These are phyloP conservation scores for Globisporangium solare DNA, from an alignment of 352 stramenopile species.

Conservation along the genomic window DNA sequence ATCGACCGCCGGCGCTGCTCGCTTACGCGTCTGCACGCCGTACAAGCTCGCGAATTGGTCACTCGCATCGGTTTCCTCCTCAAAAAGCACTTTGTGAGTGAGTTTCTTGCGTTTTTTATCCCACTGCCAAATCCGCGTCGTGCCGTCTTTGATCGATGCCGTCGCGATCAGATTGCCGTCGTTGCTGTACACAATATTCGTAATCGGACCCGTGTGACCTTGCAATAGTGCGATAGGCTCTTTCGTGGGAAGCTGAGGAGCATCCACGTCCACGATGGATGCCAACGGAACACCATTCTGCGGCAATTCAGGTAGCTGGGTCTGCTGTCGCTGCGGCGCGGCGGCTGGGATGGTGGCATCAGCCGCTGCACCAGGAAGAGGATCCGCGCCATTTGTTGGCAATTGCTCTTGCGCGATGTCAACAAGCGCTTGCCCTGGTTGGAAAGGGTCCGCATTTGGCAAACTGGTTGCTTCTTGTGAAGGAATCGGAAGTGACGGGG, in stretches of 20 bases:
- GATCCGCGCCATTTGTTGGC: background rate
- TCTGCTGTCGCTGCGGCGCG: constrained; percentile 18
- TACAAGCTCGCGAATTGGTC: constrained; percentile 43
- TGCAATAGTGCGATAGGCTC: constrained; percentile 65
- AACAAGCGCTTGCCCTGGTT: no score
- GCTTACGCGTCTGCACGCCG: constrained; percentile 37
- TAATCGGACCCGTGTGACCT: constrained; percentile 91
- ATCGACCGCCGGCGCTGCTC: constrained; percentile 43
- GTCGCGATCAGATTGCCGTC: constrained; percentile 90
- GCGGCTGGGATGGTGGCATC: background rate
- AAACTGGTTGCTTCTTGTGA: no score
- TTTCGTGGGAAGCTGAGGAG: constrained; percentile 34
- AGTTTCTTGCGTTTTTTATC: constrained; percentile 59
- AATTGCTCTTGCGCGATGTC: no score
- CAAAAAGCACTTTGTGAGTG: constrained; percentile 40
- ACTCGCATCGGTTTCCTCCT: constrained; percentile 36
- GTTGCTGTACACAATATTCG: constrained; percentile 92
- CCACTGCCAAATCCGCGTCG: constrained; percentile 63
- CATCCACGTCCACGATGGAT: constrained; percentile 41
- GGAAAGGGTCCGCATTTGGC: no score
- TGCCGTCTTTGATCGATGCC: constrained; percentile 92
- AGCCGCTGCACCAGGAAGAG: background rate
- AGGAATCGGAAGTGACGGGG: no score
- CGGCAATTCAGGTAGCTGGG: constrained; percentile 47
- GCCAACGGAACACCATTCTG: constrained; percentile 31